Evolutionary conservation across 305 asterid genomes (phyloP).

Genomic region (Caryopteris hybrid): DNA sequence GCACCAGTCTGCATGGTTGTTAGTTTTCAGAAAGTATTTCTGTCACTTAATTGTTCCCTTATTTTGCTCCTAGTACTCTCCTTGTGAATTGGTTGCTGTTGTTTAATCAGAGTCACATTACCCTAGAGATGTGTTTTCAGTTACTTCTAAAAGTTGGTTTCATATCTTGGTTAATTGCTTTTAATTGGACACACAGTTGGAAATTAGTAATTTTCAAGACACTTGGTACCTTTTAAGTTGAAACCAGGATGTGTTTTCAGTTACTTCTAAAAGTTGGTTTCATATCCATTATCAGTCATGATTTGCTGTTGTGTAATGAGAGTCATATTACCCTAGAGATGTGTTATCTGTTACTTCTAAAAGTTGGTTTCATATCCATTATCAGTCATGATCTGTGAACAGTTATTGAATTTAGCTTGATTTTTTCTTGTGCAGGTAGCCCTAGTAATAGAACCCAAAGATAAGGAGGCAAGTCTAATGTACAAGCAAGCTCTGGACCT

Average conservation of each 20-base stretch:
- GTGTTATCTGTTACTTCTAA: background rate
- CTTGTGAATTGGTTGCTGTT: background rate
- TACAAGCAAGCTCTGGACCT: conserved; percentile 98
- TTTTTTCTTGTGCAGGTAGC: conserved; percentile 61
- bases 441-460: conserved; percentile 97
- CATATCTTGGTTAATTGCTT: conserved; percentile 2
- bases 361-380: background rate
- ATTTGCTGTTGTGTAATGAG: background rate
- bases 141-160: background rate
- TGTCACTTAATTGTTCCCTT: background rate
- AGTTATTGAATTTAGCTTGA: background rate
- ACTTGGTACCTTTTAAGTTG: background rate
- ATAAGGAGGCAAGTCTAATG: conserved; percentile 97
- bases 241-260: background rate
- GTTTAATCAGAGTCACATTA: background rate
- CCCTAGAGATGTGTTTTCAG: background rate
- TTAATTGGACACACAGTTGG: background rate
- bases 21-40: background rate
- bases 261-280: background rate
- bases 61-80: background rate
- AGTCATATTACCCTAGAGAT: background rate
- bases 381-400: conserved; percentile 1
- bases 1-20: background rate
- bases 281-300: background rate
- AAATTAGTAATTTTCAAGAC: background rate